Conservation (phyloP, 2,329 filamentous ascomycete genomes). For the Berkeleyomyces basicola region DNA sequence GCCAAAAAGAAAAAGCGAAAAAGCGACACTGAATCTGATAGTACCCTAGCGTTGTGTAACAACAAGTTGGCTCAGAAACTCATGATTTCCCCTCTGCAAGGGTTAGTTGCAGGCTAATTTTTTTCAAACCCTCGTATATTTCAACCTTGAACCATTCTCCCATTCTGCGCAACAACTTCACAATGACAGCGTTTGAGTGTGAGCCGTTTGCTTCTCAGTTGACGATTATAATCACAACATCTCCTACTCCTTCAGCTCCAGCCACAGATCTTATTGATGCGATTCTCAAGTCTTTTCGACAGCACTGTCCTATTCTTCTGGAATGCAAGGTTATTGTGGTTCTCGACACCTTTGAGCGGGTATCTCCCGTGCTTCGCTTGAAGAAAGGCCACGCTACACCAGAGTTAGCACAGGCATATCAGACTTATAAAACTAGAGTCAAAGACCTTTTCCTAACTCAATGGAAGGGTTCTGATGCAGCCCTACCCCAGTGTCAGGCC, state of each 20-base stretch:
- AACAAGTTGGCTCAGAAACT: no score
- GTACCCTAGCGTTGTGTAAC: no score
- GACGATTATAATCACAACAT: conserved; percentile 34
- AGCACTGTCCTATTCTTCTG: conserved; percentile 26
- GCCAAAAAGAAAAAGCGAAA: no score
- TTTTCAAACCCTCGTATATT: not conserved
- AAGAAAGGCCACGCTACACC: conserved; percentile 37
- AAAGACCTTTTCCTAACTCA: conserved; percentile 23
- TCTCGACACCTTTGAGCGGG: conserved; percentile 34
- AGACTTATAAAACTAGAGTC: conserved; percentile 31
- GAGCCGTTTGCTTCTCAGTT: conserved; percentile 1
- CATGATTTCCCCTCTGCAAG: not conserved
- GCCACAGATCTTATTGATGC: conserved; percentile 33
- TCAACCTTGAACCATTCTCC: not conserved
- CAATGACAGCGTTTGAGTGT: not conserved
- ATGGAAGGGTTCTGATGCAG: conserved; percentile 10
- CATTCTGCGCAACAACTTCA: not conserved
- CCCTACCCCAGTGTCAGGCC: not conserved
- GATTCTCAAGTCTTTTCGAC: conserved; percentile 29
- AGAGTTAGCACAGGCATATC: conserved; percentile 26
- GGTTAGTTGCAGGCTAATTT: not conserved
- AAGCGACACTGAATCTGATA: no score
- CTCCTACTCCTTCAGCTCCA: conserved; percentile 36
- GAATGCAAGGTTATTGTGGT: conserved; percentile 32
- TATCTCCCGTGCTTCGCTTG: conserved; percentile 27